These are phyloP conservation scores for Colletotrichum sublineola DNA, from an alignment of 2,329 filamentous ascomycete species.

Conservation along the genomic window DNA sequence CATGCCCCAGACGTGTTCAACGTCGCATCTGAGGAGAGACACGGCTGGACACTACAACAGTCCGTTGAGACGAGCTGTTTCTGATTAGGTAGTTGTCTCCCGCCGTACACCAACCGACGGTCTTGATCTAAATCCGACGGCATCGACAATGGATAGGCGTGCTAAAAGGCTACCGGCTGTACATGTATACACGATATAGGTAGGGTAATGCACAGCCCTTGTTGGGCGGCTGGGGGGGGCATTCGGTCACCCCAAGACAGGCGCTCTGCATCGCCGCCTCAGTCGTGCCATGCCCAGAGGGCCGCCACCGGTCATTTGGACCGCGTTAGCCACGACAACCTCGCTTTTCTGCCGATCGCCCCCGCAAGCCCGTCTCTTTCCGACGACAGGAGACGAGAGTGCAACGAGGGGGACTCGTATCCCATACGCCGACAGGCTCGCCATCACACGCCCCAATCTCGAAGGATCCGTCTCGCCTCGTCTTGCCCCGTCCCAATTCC, in stretches of 20 bases:
- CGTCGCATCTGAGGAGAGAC: neutral
- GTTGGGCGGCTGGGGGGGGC: neutral
- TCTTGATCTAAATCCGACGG: constrained; percentile 16
- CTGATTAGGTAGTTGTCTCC: neutral
- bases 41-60: constrained; percentile 1
- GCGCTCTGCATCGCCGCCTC: constrained; percentile 20
- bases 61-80: neutral
- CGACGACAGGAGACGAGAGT: neutral
- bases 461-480: neutral
- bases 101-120: neutral
- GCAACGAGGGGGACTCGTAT: no score
- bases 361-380: neutral
- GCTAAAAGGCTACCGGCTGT: neutral
- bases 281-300: constrained; percentile 4
- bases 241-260: neutral
- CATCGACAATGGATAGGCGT: constrained; percentile 19
- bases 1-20: neutral
- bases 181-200: neutral
- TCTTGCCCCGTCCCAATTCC: constrained; percentile 8
- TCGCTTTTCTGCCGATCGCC: constrained; percentile 11
- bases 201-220: neutral
- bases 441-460: neutral
- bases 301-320: neutral
- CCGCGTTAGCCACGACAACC: constrained; percentile 22
- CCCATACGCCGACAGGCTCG: neutral